Conservation (phyloP, 1,284 basidiomycete genomes). For the Phlebopus sp. region DNA sequence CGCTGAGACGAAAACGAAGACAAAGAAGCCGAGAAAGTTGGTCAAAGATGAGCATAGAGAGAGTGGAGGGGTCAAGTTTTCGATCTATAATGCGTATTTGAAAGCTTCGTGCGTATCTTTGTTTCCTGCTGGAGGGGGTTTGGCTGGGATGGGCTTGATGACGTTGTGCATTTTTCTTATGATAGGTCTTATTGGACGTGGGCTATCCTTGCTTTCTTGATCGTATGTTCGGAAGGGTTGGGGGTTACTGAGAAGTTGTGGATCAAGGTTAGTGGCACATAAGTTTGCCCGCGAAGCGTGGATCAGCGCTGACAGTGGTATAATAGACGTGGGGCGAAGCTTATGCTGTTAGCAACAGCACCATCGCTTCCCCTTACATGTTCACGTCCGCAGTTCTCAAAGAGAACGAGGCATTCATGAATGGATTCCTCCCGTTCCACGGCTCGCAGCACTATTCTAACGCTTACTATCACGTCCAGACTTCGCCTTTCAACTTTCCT, state of each 20-base stretch:
- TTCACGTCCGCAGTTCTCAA: constrained; percentile 26
- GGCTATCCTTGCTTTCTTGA: constrained; percentile 38
- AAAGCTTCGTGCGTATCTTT: constrained; percentile 42
- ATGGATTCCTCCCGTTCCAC: constrained; percentile 18
- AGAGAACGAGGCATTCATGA: constrained; percentile 32
- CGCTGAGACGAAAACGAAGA: constrained; percentile 26
- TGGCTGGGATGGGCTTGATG: not conserved
- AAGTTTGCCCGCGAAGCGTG: too few relatives aligned
- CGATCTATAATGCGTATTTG: constrained; percentile 64
- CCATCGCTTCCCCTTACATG: constrained; percentile 18
- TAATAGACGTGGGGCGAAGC: constrained; percentile 50
- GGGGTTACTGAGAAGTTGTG: constrained; percentile 53
- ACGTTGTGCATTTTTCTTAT: too few relatives aligned
- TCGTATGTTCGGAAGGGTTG: constrained; percentile 32
- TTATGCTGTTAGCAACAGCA: constrained; percentile 26
- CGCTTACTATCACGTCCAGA: constrained; percentile 15
- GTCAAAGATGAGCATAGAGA: constrained; percentile 58
- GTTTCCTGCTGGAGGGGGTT: not conserved
- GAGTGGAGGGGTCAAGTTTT: constrained; percentile 61
- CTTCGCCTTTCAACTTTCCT: constrained; percentile 31
- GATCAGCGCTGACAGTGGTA: not conserved
- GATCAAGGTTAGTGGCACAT: constrained; percentile 39
- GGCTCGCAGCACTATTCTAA: constrained; percentile 12
- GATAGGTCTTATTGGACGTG: constrained; percentile 52
- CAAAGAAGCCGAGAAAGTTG: constrained; percentile 48